These are phyloP conservation scores for Paxillus involutus DNA, from an alignment of 768 basidiomycete species.

Conservation along the genomic window DNA sequence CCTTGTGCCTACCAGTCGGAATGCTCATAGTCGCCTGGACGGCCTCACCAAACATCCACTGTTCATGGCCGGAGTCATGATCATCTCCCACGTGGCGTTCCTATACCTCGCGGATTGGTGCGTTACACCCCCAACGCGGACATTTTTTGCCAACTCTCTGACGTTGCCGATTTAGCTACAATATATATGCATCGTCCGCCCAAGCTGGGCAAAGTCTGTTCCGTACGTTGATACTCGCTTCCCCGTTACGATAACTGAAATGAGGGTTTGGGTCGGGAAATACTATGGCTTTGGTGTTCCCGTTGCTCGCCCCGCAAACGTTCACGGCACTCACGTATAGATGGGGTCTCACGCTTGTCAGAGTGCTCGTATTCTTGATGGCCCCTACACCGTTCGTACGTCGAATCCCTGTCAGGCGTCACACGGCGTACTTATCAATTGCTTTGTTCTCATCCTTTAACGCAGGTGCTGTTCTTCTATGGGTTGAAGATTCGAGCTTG, in stretches of 20 bases:
- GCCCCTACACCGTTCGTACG: conserved; percentile 44
- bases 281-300: conserved; percentile 42
- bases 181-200: conserved; percentile 52
- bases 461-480: conserved; percentile 29
- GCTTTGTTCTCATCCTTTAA: conserved; percentile 12
- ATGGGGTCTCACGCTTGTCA: conserved; percentile 49
- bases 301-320: conserved; percentile 49
- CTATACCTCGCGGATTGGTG: conserved; percentile 54
- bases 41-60: conserved; percentile 51
- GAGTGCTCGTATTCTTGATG: conserved; percentile 40
- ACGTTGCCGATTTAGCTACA: conserved; percentile 30
- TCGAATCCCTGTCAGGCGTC: not conserved
- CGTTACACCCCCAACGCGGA: conserved; percentile 4
- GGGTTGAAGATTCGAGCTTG: conserved; percentile 33
- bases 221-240: conserved; percentile 30
- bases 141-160: not conserved
- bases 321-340: conserved; percentile 46
- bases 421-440: not conserved
- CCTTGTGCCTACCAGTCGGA: conserved; percentile 49
- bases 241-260: not conserved
- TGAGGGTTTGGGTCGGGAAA: conserved; percentile 30
- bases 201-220: conserved; percentile 51
- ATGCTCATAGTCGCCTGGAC: conserved; percentile 78
- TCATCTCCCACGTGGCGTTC: conserved; percentile 46
- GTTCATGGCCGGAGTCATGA: conserved; percentile 38